A percentile compares a stretch with the other conserved stretches of the same genome.
Evolutionary conservation across 2,329 filamentous ascomycete species (phyloP).

Genomic region (Alternaria rosae): DNA sequence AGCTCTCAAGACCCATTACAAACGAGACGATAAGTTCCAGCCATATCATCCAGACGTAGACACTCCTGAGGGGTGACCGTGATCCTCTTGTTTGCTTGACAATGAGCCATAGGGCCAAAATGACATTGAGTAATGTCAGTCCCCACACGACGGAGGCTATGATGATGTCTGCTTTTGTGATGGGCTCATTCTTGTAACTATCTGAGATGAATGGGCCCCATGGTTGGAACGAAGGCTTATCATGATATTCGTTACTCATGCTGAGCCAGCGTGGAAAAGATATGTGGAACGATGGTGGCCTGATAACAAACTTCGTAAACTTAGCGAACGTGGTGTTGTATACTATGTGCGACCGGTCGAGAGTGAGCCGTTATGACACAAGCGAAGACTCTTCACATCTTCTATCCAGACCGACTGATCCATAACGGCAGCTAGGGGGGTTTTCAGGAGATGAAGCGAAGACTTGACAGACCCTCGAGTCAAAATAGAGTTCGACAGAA

Average conservation of each 20-base stretch:
- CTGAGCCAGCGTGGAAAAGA: background rate
- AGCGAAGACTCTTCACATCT: conserved; percentile 6
- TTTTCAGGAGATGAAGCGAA: conserved; percentile 26
- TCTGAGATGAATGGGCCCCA: conserved; percentile 38
- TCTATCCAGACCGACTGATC: conserved; percentile 16
- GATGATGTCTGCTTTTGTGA: conserved; percentile 41
- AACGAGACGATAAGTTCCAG: conserved; percentile 55
- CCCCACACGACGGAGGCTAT: conserved; percentile 42
- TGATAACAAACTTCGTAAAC: background rate
- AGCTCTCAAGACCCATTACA: conserved; percentile 53
- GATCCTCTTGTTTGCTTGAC: conserved; percentile 37
- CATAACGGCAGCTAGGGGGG: conserved; percentile 20
- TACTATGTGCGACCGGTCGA: background rate
- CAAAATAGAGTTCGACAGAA: conserved; percentile 25
- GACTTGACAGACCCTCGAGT: conserved; percentile 23
- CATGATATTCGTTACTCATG: conserved; percentile 30
- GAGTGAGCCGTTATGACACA: background rate
- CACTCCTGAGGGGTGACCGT: conserved; percentile 43
- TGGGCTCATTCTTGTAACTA: conserved; percentile 33
- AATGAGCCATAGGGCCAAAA: conserved; percentile 45
- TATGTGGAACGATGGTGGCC: background rate
- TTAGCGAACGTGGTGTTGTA: conserved; percentile 2
- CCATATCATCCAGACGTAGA: conserved; percentile 60
- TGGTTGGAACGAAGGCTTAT: conserved; percentile 26
- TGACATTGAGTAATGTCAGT: conserved; percentile 35